Conservation (phyloP, 345 rosid species). For the Nasturtium officinale region DNA sequence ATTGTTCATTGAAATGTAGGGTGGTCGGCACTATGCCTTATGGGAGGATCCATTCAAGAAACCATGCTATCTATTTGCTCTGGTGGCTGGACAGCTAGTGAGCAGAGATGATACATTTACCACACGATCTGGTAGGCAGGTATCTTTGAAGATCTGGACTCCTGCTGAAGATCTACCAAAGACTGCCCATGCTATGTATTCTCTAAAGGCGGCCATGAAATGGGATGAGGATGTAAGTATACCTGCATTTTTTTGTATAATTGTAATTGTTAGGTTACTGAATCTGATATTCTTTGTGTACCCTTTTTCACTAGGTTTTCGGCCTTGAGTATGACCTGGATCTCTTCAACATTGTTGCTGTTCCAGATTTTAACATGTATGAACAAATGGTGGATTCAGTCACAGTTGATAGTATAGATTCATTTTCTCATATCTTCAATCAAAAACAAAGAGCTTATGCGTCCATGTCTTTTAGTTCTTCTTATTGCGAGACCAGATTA, state of each 20-base stretch:
- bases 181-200: slow-evolving; percentile 98
- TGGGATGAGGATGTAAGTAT: slow-evolving; percentile 99
- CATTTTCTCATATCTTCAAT: neutral
- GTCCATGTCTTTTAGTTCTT: slow-evolving; percentile 8
- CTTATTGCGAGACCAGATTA: neutral
- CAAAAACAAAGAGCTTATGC: neutral
- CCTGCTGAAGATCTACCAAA: slow-evolving; percentile 89
- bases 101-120: slow-evolving; percentile 87
- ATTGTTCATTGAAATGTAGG: slow-evolving; percentile 51
- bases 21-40: slow-evolving; percentile 80
- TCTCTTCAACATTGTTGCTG: slow-evolving; percentile 98
- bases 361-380: slow-evolving; percentile 98
- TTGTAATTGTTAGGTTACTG: neutral
- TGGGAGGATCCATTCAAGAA: slow-evolving; percentile 99
- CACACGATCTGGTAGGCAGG: slow-evolving; percentile 84
- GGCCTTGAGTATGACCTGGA: slow-evolving; percentile 98
- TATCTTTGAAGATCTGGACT: slow-evolving; percentile 87
- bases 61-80: slow-evolving; percentile 93
- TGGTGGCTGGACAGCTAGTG: slow-evolving; percentile 87
- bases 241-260: neutral
- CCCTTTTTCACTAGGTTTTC: slow-evolving; percentile 63
- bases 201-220: slow-evolving; percentile 96
- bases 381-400: slow-evolving; percentile 32
- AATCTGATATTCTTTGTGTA: neutral
- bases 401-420: slow-evolving; percentile 7